Evolutionary conservation across 108 stramenopile genomes (phyloP), one percentile per base, ranked within the genome.

Genomic region (Seminavis robusta): DNA sequence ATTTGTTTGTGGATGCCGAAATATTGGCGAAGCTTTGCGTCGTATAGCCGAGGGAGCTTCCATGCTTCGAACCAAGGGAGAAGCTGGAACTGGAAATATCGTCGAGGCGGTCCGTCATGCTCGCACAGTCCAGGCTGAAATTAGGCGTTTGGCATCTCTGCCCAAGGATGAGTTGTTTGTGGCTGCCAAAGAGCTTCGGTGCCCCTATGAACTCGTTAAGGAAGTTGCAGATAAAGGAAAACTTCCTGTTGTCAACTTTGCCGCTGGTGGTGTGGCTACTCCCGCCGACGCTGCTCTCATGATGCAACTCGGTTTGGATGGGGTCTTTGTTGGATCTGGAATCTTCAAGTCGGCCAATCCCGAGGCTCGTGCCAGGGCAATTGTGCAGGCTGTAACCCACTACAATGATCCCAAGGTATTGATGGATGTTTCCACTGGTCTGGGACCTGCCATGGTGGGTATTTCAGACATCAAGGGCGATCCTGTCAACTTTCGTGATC

Each of bases 261-360:
- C 98, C 39, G 98, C 98, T 17, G 98, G 98, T 21, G 98, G 98
- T 24, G 95, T 99, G 25, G 98, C 98, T 49, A 99, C 98, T 38
- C 98, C 98, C 6, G 97, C 97, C 11, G 98, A 99, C 68, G 98
- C 98, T 3, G 98, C 98, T 4, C 79, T 99, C 49, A 98, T 99
- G 97, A 99, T 99, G 98, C 98, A 99, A 81, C 81, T 99, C 13
- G 98, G 98, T 51, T 79, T 97, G 69, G 98, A 99, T 67, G 98
- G 98, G 21, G 98, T 99, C 36, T 99, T 99, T 61, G 98, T 99
- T 8, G 98, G 98, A 17, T 86, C 83, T 50, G 98, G 98, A 6
- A 99, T 99, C 65, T 99, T 99, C 86, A 97, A 97, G 77, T 88
- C 85, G 48, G 47, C 53, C 30, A 88, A 99, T 59, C 96, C 98